These are phyloP conservation scores for Phaeotremella fagi DNA, from an alignment of 768 basidiomycete species.

Conservation along the genomic window DNA sequence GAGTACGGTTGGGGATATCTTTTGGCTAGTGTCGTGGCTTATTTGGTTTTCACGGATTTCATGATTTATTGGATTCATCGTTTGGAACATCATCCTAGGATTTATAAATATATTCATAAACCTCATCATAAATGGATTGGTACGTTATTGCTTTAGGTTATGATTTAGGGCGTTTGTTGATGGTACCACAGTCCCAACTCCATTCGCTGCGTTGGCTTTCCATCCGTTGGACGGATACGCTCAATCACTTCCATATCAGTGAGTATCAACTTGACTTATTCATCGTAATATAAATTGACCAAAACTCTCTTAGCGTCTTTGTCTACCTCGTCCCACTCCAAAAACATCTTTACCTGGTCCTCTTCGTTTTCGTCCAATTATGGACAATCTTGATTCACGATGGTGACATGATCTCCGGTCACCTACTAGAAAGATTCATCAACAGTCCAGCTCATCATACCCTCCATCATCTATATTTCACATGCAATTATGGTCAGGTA, in stretches of 20 bases:
- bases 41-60: slow-evolving; percentile 84
- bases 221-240: slow-evolving; percentile 90
- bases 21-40: slow-evolving; percentile 45
- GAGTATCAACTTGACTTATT: slow-evolving; percentile 3
- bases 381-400: slow-evolving; percentile 98
- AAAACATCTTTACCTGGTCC: slow-evolving; percentile 70
- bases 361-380: slow-evolving; percentile 88
- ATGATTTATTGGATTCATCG: slow-evolving; percentile 97
- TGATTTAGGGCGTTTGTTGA: background rate
- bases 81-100: slow-evolving; percentile 69
- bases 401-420: slow-evolving; percentile 95
- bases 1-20: slow-evolving; percentile 61
- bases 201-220: slow-evolving; percentile 96
- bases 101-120: slow-evolving; percentile 92
- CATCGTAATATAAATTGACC: background rate
- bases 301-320: slow-evolving; percentile 54
- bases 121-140: slow-evolving; percentile 98
- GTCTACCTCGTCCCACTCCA: slow-evolving; percentile 86
- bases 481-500: slow-evolving; percentile 84
- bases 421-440: slow-evolving; percentile 78
- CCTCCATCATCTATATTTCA: slow-evolving; percentile 93
- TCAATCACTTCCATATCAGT: slow-evolving; percentile 91
- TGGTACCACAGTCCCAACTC: slow-evolving; percentile 71
- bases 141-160: slow-evolving; percentile 51
- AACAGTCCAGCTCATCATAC: slow-evolving; percentile 99